These are phyloP conservation scores for Diophrys sp. DNA, from an alignment of 73 alveolate genomes.

Conservation along the genomic window DNA sequence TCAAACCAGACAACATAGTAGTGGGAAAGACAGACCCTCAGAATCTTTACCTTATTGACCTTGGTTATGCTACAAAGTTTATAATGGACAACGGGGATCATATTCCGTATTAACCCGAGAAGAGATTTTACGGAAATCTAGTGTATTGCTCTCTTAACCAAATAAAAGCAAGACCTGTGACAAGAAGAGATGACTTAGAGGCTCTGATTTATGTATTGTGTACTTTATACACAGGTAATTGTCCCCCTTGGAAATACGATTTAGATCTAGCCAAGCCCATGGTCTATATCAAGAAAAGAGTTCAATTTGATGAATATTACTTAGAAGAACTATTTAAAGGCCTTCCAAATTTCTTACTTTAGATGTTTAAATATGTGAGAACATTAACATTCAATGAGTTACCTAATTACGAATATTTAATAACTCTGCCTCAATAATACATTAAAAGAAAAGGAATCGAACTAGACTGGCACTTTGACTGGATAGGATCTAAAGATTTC, in stretches of 20 bases:
- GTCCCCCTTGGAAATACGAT: not conserved
- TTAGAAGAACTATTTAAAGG: not conserved
- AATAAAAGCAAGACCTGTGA: not conserved
- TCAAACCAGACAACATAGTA: constrained; percentile 4
- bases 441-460: not conserved
- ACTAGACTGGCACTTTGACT: not conserved
- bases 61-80: not conserved
- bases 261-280: not conserved
- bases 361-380: not conserved
- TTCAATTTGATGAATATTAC: not conserved
- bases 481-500: not conserved
- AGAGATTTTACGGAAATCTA: not conserved
- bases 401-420: not conserved
- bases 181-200: not conserved
- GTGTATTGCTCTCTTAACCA: not conserved
- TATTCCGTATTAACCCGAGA: not conserved
- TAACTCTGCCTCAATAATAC: not conserved
- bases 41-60: not conserved
- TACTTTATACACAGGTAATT: not conserved
- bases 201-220: not conserved
- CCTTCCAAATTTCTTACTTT: not conserved
- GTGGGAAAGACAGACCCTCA: constrained; percentile 3
- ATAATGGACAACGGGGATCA: not conserved
- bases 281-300: not conserved
- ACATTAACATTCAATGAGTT: not conserved